phyloP scores from a whole-genome alignment of 169 alveolate genomes.

The Plasmodium reichenowi region DNA sequence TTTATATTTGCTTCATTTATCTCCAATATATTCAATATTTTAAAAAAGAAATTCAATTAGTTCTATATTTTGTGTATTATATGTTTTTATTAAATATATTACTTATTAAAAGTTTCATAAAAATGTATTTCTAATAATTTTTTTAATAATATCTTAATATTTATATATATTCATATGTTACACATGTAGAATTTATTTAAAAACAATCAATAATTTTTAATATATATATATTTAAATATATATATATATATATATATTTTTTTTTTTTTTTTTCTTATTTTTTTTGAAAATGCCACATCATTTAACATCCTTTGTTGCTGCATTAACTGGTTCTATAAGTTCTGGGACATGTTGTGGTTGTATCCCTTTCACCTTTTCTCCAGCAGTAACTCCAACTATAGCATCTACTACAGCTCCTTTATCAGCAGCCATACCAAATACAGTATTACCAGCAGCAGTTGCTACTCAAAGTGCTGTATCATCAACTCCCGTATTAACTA shows the following conservation, averaged over 20 bases:
- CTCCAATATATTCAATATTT: too few species aligned
- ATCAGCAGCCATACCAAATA: constrained; percentile 60
- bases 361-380: constrained; percentile 56
- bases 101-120: too few species aligned
- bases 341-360: constrained; percentile 77
- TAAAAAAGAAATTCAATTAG: too few species aligned
- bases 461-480: constrained; percentile 73
- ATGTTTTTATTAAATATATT: too few species aligned
- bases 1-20: too few species aligned
- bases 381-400: constrained; percentile 67
- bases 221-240: constrained; percentile 18
- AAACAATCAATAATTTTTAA: background rate
- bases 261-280: background rate
- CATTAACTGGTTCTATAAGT: constrained; percentile 72
- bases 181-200: background rate
- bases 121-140: too few species aligned
- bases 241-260: constrained; percentile 24
- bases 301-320: constrained; percentile 72
- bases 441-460: constrained; percentile 70
- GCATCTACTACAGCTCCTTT: constrained; percentile 72
- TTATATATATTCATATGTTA: too few species aligned
- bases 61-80: too few species aligned
- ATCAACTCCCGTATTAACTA: constrained; percentile 66
- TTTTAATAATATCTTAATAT: too few species aligned
- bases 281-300: constrained; percentile 60